Evolutionary conservation across 371 early-diverging fungal species (phyloP), one percentile per base, ranked within the genome.

Genomic region (Saksenaea oblongispora): DNA sequence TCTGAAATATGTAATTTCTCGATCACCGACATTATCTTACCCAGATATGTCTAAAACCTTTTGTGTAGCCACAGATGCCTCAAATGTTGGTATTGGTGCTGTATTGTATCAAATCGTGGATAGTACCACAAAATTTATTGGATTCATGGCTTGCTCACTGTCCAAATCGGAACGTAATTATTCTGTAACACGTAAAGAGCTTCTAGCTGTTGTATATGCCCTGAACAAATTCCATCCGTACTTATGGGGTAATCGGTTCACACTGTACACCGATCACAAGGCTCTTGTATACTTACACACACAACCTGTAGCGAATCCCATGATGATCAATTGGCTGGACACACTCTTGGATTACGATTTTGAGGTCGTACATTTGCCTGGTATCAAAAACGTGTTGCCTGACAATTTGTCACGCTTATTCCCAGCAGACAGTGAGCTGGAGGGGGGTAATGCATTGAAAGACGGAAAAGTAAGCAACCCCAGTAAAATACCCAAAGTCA

Each of bases 61-160:
- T 39, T 63, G 62, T 24, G 56, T 82, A 0, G 76, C 73, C 7
- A 76, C 78, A 0, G 80, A 85, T 61, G 76, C 82, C 0, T 80
- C 78, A 0, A 66, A 76, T 34, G 47, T 53, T 9, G 79, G 74
- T 9, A 75, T 77, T 31, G 78, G 75, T 15, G 72, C 71, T 28
- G 70, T 66, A 0, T 39, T 84, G n/a, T 71, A 47, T 42, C 72
- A 75, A 56, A 61, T 44, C 1, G 63, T 51, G 4, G 17, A 64
- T 18, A 54, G 34, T 2, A 35, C 51, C 17, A 56, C 42, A 42
- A 35, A 54, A 7, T 62, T 70, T 47, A 74, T 74, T 15, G 65
- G 55, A 1, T 74, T 70, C 24, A 51, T 65, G 13, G 64, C 70
- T 0, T 24, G 66, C 8, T 18, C 63, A 1, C 37, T 69, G 2